Conservation (phyloP, 2,329 filamentous ascomycete genomes). For the Phyllosticta capitalensis region DNA sequence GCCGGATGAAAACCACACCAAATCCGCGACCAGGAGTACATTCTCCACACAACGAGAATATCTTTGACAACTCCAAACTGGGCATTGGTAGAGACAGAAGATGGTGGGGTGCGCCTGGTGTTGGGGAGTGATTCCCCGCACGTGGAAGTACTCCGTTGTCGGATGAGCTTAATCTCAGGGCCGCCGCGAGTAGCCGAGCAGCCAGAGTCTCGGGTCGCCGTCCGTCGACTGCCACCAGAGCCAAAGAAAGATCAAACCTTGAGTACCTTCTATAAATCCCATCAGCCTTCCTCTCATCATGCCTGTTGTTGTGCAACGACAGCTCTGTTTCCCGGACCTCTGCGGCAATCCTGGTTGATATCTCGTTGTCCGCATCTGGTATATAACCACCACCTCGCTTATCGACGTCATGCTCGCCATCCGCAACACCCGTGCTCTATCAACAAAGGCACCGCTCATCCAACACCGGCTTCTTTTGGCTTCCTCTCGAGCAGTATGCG, state of each 20-base stretch:
- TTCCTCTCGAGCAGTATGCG: not conserved
- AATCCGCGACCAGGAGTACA: no score
- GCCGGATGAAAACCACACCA: not conserved
- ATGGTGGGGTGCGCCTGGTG: not conserved
- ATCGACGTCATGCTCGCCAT: conserved; percentile 8
- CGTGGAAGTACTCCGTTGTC: not conserved
- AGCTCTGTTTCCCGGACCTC: no score
- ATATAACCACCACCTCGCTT: not conserved
- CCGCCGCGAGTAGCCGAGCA: conserved; percentile 8
- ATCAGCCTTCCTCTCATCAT: not conserved
- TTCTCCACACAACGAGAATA: not conserved
- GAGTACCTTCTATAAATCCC: conserved; percentile 5
- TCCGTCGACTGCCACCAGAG: not conserved
- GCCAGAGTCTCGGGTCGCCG: not conserved
- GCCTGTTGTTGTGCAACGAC: not conserved
- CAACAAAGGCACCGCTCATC: conserved; percentile 2
- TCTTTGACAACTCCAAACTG: conserved; percentile 8
- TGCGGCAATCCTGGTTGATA: not conserved
- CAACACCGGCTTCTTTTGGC: not conserved
- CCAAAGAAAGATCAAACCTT: not conserved
- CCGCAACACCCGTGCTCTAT: conserved; percentile 4
- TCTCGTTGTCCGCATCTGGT: not conserved
- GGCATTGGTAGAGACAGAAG: not conserved
- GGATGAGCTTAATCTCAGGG: not conserved
- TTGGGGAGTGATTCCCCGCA: not conserved